A percentile compares a stretch with the other conserved stretches of the same genome.
Evolutionary conservation across 2,329 filamentous ascomycete species (phyloP).

Genomic region (Rhexocercosporidium sp.): DNA sequence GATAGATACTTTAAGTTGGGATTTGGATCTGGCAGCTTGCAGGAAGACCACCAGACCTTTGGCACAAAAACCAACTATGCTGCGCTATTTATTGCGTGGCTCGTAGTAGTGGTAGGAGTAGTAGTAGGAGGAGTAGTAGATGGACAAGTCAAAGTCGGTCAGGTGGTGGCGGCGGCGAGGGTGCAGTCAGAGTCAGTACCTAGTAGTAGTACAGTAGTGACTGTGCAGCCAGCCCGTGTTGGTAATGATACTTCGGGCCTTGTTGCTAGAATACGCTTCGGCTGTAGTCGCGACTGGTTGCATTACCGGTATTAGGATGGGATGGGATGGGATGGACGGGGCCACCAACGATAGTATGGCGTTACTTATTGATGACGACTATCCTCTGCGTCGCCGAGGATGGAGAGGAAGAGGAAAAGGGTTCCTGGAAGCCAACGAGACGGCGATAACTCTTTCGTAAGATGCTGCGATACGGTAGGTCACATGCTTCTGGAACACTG

Average conservation of each 20-base stretch:
- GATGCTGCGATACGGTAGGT: constrained; percentile 1
- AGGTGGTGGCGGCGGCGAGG: neutral
- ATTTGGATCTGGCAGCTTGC: neutral
- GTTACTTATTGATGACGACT: neutral
- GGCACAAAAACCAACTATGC: neutral
- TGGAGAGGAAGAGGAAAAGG: neutral
- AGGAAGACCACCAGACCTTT: neutral
- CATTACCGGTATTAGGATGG: too few relatives aligned
- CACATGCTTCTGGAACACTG: neutral
- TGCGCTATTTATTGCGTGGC: constrained; percentile 1
- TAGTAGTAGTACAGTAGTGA: too few relatives aligned
- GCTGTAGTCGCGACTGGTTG: constrained; percentile 4
- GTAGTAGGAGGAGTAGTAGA: constrained; percentile 1
- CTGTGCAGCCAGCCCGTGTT: constrained; percentile 13
- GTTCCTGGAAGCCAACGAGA: neutral
- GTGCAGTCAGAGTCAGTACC: too few relatives aligned
- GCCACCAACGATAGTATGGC: neutral
- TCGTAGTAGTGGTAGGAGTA: neutral
- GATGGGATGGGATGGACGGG: neutral
- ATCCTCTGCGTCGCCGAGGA: neutral
- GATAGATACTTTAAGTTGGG: too few relatives aligned
- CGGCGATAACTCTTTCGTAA: neutral
- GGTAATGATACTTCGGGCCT: neutral
- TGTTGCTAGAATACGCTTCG: constrained; percentile 7
- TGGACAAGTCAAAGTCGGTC: too few relatives aligned